Evolutionary conservation across 495 filamentous ascomycete genomes (phyloP).

Genomic region (Lichenothelia convexa): DNA sequence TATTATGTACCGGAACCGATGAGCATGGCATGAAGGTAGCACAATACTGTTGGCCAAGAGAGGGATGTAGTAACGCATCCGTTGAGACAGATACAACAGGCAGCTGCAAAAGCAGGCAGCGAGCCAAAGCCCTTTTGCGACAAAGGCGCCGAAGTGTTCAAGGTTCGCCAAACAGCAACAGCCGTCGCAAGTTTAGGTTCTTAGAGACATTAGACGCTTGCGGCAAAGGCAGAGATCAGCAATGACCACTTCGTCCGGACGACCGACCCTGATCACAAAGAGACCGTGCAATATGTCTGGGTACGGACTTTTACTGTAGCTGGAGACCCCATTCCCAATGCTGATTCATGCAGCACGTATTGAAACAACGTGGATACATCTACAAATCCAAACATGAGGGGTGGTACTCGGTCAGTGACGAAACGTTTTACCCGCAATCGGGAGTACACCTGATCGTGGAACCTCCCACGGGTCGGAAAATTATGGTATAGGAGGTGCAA

Average conservation of each 20-base stretch:
- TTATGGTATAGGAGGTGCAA: too few relatives aligned
- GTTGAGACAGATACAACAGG: constrained; percentile 54
- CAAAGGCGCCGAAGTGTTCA: constrained; percentile 42
- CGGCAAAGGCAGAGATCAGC: constrained; percentile 42
- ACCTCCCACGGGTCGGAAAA: constrained; percentile 60
- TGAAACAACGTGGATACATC: constrained; percentile 59
- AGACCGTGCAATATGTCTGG: constrained; percentile 88
- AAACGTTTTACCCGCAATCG: constrained; percentile 78
- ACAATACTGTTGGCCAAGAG: not conserved
- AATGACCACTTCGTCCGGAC: constrained; percentile 84
- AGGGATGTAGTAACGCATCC: not conserved
- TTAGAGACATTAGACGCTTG: constrained; percentile 34
- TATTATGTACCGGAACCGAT: constrained; percentile 84
- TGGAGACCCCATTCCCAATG: not conserved
- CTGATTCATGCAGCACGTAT: constrained; percentile 38
- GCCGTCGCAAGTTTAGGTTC: not conserved
- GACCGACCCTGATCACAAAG: constrained; percentile 60
- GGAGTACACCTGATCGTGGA: constrained; percentile 56
- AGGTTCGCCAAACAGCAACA: constrained; percentile 12
- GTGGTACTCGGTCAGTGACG: constrained; percentile 93
- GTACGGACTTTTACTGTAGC: too few relatives aligned
- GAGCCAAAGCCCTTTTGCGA: constrained; percentile 48
- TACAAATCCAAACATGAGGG: constrained; percentile 77
- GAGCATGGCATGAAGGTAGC: constrained; percentile 85
- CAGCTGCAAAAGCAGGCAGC: constrained; percentile 45